These are phyloP conservation scores for Brassica napus DNA, from an alignment of 345 rosid genomes.

Conservation along the genomic window Da-Ae NC_063452.1:7005001-7005500, in stretches of 20 bases:
- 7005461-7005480: neutral
- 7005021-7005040: constrained; percentile 28
- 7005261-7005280: neutral
- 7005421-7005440: neutral
- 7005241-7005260: constrained; percentile 24
- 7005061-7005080: constrained; percentile 35
- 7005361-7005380: neutral
- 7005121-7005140: constrained; percentile 31
- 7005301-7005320: neutral
- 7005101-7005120: constrained; percentile 31
- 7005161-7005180: constrained; percentile 35
- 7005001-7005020: neutral
- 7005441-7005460: neutral
- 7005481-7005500: constrained; percentile 8
- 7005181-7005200: constrained; percentile 34
- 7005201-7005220: constrained; percentile 36
- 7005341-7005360: too few relatives aligned
- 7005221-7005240: constrained; percentile 19
- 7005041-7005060: constrained; percentile 43
- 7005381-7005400: neutral
- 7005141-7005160: constrained; percentile 14
- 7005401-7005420: neutral
- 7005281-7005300: neutral
- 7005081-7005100: constrained; percentile 40
- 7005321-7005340: neutral